These are phyloP conservation scores for Nothophoma quercina DNA, from an alignment of 2,329 filamentous ascomycete species.

Conservation along the genomic window DNA sequence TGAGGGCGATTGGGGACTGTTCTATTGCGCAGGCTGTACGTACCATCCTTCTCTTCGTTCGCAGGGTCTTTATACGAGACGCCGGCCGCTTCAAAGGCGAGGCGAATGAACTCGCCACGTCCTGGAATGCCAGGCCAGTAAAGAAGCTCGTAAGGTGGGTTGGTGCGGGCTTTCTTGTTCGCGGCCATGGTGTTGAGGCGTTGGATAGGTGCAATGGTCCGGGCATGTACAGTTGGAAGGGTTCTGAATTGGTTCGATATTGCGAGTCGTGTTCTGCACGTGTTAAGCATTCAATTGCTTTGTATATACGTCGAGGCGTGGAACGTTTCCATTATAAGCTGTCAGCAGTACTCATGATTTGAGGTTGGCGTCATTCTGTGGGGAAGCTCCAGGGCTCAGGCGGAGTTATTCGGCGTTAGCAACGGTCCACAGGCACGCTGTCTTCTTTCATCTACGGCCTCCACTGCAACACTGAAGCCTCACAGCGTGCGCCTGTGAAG, in stretches of 20 bases:
- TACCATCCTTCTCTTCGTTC: constrained; percentile 57
- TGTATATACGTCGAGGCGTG: constrained; percentile 1
- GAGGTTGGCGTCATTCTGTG: constrained; percentile 27
- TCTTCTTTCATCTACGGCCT: neutral
- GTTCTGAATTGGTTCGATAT: neutral
- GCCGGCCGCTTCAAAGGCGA: constrained; percentile 73
- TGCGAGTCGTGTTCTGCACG: neutral
- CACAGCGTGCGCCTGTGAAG: too few species aligned
- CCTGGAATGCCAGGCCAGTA: constrained; percentile 78
- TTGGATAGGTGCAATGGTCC: neutral
- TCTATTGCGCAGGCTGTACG: neutral
- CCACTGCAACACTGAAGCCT: too few species aligned
- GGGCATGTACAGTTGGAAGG: neutral
- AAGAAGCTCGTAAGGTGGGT: constrained; percentile 66
- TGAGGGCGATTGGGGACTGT: too few species aligned
- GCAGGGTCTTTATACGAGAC: constrained; percentile 70
- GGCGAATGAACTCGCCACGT: constrained; percentile 76
- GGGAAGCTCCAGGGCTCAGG: constrained; percentile 11
- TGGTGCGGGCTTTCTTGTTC: constrained; percentile 39
- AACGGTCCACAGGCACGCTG: neutral
- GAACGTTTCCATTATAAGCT: constrained; percentile 4
- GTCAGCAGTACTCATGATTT: constrained; percentile 2
- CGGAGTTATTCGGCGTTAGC: constrained; percentile 1
- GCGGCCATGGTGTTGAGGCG: constrained; percentile 28
- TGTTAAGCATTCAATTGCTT: neutral